These are phyloP conservation scores for Mycena epipterygia DNA, from an alignment of 768 basidiomycete genomes.

Conservation along the genomic window DNA sequence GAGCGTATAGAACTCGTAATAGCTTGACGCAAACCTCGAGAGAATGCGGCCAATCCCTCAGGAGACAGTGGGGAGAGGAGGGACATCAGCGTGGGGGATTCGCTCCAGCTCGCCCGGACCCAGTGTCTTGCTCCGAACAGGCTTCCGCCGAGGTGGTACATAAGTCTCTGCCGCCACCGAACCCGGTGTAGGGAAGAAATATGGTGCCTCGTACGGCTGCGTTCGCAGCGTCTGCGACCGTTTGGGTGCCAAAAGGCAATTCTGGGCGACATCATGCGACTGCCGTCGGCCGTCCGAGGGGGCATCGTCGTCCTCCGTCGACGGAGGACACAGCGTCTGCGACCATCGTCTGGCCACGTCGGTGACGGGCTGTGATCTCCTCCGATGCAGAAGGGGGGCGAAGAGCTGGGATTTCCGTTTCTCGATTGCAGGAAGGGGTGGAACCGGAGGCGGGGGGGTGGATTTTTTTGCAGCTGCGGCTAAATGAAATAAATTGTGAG, in stretches of 20 bases:
- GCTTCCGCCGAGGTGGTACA: constrained; percentile 41
- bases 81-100: not conserved
- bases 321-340: not conserved
- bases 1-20: too few relatives aligned
- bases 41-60: too few relatives aligned
- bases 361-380: not conserved
- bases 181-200: constrained; percentile 68
- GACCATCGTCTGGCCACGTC: constrained; percentile 1
- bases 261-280: constrained; percentile 1
- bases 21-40: too few relatives aligned
- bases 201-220: constrained; percentile 74
- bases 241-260: constrained; percentile 47
- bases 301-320: constrained; percentile 1
- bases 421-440: not conserved
- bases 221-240: constrained; percentile 58
- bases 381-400: constrained; percentile 19
- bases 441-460: not conserved
- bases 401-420: constrained; percentile 30
- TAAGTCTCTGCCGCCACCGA: constrained; percentile 52
- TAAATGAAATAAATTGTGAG: not conserved
- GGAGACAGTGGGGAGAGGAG: too few relatives aligned
- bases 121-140: constrained; percentile 35
- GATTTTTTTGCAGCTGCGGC: not conserved
- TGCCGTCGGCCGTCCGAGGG: not conserved
- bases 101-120: not conserved